phyloP scores from a whole-genome alignment of 1,139 yeast species.

The Geotrichum klebahnii region DNA sequence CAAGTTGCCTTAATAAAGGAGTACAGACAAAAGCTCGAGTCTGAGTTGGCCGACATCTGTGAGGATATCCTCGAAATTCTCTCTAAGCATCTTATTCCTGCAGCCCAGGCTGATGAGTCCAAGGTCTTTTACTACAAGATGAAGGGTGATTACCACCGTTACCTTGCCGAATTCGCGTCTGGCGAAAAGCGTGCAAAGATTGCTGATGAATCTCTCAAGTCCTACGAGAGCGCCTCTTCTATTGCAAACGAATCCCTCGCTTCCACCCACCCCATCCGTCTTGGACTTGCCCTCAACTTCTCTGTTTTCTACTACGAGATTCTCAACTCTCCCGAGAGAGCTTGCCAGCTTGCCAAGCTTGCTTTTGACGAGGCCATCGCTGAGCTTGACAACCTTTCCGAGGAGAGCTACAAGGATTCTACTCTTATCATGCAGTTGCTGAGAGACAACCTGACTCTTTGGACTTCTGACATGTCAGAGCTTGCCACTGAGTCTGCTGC shows the following conservation, averaged over 20 bases:
- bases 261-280: constrained; percentile 97
- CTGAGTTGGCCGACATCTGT: constrained; percentile 90
- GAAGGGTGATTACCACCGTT: constrained; percentile 99
- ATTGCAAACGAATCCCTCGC: constrained; percentile 97
- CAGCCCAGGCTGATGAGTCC: constrained; percentile 96
- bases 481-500: constrained; percentile 15
- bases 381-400: constrained; percentile 94
- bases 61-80: constrained; percentile 87
- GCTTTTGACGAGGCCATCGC: constrained; percentile 99
- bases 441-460: constrained; percentile 96
- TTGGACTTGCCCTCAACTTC: constrained; percentile 96
- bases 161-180: constrained; percentile 93
- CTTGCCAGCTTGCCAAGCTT: constrained; percentile 98
- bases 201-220: constrained; percentile 89
- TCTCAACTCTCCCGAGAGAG: constrained; percentile 97
- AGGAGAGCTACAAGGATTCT: constrained; percentile 97
- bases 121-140: constrained; percentile 97
- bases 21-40: constrained; percentile 93
- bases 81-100: constrained; percentile 83
- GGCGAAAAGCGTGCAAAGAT: constrained; percentile 93
- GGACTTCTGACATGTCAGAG: constrained; percentile 62
- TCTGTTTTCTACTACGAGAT: constrained; percentile 98
- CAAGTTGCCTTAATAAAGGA: constrained; percentile 89
- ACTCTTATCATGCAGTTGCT: constrained; percentile 97
- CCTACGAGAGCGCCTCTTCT: constrained; percentile 93